Percentiles rank a stretch among this genome's conserved stretches.
phyloP scores from a whole-genome alignment of 352 stramenopile genomes.

The Phytopythium mirpurense region DNA sequence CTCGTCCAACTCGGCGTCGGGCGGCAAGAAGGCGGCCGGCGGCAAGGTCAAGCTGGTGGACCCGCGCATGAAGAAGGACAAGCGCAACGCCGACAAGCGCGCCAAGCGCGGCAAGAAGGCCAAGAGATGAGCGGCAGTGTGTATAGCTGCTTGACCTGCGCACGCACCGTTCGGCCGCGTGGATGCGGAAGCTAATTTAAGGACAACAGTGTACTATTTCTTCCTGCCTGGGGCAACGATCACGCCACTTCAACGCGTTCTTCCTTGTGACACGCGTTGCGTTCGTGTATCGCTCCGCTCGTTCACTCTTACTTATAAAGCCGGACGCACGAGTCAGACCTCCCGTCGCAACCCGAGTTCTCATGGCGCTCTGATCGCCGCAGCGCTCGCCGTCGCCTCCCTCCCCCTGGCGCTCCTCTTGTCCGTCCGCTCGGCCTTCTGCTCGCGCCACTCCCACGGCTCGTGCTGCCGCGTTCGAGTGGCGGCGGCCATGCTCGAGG shows the following conservation, averaged over 20 bases:
- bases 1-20: conserved; percentile 41
- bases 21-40: conserved; percentile 76
- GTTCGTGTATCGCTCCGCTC: too few relatives aligned
- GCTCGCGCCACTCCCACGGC: conserved; percentile 38
- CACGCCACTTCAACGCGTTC: too few relatives aligned
- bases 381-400: background rate
- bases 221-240: too few relatives aligned
- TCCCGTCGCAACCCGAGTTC: too few relatives aligned
- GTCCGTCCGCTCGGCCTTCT: background rate
- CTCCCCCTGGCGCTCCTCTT: conserved; percentile 1
- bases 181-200: background rate
- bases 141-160: background rate
- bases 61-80: conserved; percentile 97
- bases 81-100: conserved; percentile 78
- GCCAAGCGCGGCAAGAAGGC: conserved; percentile 82
- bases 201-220: too few relatives aligned
- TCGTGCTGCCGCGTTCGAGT: conserved; percentile 24
- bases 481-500: conserved; percentile 1
- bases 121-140: conserved; percentile 56
- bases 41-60: conserved; percentile 97
- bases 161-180: background rate
- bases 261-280: too few relatives aligned
- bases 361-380: background rate
- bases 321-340: too few relatives aligned
- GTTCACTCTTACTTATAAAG: too few relatives aligned